A percentile compares a stretch with the other conserved stretches of the same genome.
Evolutionary conservation across 2,329 filamentous ascomycete species (phyloP).

Genomic region (Phaeosphaeria sp.): DNA sequence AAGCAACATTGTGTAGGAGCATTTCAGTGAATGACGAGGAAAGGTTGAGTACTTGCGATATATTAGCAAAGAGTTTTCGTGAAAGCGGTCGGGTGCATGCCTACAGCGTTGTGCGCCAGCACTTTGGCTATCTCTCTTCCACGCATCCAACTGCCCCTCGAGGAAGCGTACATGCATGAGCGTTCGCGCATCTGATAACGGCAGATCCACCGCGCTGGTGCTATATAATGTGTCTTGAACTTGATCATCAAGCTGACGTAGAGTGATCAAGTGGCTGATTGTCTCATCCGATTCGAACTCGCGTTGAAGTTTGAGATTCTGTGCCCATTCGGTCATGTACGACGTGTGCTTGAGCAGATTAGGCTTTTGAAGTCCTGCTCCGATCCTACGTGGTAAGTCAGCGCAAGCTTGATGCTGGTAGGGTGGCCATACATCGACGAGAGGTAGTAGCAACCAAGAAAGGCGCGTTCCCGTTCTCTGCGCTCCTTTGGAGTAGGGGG

Average conservation of each 20-base stretch:
- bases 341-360: constrained; percentile 38
- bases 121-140: constrained; percentile 21
- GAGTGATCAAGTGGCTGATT: constrained; percentile 28
- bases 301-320: constrained; percentile 18
- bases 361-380: constrained; percentile 38
- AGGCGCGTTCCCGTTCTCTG: constrained; percentile 37
- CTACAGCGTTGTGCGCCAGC: constrained; percentile 28
- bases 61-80: neutral
- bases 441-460: constrained; percentile 44
- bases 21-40: constrained; percentile 37
- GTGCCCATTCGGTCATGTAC: constrained; percentile 37
- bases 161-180: constrained; percentile 38
- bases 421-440: constrained; percentile 33
- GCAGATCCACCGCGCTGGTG: constrained; percentile 23
- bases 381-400: constrained; percentile 23
- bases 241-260: constrained; percentile 43
- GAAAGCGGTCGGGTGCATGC: neutral
- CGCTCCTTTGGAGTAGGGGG: constrained; percentile 20
- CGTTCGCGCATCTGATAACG: constrained; percentile 35
- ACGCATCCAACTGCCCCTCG: constrained; percentile 34
- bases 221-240: constrained; percentile 38
- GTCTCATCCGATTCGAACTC: constrained; percentile 37
- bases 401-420: neutral
- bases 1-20: constrained; percentile 33
- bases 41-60: constrained; percentile 31